Percentiles rank a stretch among this genome's conserved stretches.
Evolutionary conservation across 2,329 filamentous ascomycete species (phyloP).

Genomic region (Fusarium xyrophilum): DNA sequence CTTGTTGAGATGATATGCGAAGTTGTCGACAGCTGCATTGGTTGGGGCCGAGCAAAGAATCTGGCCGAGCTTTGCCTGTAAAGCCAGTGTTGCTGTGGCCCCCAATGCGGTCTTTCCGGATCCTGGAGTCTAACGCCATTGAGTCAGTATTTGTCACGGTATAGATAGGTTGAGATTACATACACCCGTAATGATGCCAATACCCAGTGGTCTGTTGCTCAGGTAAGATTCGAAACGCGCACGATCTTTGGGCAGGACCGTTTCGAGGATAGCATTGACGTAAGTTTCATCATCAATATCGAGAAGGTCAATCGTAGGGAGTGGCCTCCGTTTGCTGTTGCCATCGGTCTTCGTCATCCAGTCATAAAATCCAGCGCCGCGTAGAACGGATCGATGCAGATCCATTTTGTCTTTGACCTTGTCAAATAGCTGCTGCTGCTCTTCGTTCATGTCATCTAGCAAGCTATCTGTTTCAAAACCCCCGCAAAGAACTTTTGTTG

Average conservation of each 20-base stretch:
- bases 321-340: neutral
- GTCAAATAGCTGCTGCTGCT: neutral
- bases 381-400: conserved; percentile 19
- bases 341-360: neutral
- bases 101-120: conserved; percentile 23
- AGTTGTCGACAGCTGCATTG: neutral
- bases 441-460: rapidly evolving
- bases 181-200: conserved; percentile 26
- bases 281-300: neutral
- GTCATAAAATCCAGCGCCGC: conserved; percentile 15
- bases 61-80: conserved; percentile 6
- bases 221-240: conserved; percentile 21
- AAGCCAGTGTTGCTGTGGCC: neutral
- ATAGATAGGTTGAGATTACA: neutral
- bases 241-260: neutral
- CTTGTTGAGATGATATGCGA: neutral
- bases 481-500: too few relatives aligned
- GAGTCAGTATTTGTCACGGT: neutral
- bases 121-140: neutral
- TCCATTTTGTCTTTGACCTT: neutral
- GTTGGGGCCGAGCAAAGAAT: conserved; percentile 13
- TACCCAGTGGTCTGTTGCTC: neutral
- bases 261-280: neutral
- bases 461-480: rapidly evolving
- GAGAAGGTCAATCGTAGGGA: conserved; percentile 10